Percentiles rank a stretch among this genome's conserved stretches.
phyloP scores from a whole-genome alignment of 169 alveolate species.

The Plasmodium cynomolgi region DNA sequence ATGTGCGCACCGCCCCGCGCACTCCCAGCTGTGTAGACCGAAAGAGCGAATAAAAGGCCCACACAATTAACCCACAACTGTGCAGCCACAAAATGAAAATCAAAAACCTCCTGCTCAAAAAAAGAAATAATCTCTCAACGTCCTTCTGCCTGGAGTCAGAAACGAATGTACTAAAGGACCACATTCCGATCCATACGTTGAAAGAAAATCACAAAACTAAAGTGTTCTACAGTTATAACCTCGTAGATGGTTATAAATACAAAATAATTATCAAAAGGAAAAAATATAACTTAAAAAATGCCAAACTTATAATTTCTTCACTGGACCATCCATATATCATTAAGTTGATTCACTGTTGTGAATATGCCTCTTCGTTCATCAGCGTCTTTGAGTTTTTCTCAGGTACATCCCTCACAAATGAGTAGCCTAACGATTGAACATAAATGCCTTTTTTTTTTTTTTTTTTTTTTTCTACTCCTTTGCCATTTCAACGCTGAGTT shows the following conservation, averaged over 20 bases:
- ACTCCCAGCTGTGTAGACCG: not conserved
- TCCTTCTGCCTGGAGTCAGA: constrained; percentile 53
- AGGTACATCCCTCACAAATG: constrained; percentile 1
- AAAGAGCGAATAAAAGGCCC: not conserved
- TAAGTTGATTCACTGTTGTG: constrained; percentile 43
- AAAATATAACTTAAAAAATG: constrained; percentile 21
- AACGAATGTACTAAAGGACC: constrained; percentile 32
- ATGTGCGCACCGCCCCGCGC: not conserved
- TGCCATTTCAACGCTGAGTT: not conserved
- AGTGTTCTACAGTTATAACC: constrained; percentile 43
- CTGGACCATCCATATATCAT: constrained; percentile 54
- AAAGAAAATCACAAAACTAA: constrained; percentile 43
- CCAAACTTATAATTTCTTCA: constrained; percentile 10
- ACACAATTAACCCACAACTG: not conserved
- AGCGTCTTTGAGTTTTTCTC: constrained; percentile 59
- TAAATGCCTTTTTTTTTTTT: not conserved
- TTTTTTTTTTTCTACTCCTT: not conserved
- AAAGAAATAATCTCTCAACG: constrained; percentile 13
- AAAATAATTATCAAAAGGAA: constrained; percentile 36
- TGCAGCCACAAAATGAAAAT: constrained; percentile 19
- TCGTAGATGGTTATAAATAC: constrained; percentile 62
- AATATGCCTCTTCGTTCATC: constrained; percentile 21
- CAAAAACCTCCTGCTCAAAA: constrained; percentile 6
- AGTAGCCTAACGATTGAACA: not conserved
- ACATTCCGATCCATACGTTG: constrained; percentile 32